A percentile compares a stretch with the other conserved stretches of the same genome.
Evolutionary conservation across 352 stramenopile species (phyloP).

Genomic region (Phytophthora melonis): DNA sequence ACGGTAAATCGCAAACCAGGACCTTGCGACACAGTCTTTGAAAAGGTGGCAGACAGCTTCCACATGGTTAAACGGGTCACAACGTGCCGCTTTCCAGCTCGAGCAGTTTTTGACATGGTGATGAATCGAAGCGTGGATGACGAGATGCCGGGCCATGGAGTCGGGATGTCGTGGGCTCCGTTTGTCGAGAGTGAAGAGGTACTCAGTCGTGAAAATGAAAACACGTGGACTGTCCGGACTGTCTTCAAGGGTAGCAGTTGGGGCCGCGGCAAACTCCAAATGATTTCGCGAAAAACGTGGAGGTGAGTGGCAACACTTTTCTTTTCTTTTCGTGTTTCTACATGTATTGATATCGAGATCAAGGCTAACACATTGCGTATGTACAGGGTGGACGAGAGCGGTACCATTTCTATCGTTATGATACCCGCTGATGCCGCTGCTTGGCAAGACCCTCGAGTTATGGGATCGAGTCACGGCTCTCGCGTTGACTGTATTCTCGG

Average conservation of each 20-base stretch:
- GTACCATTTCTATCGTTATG: constrained; percentile 71
- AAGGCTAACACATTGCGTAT: constrained; percentile 2
- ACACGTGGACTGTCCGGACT: constrained; percentile 66
- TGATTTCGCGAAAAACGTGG: constrained; percentile 75
- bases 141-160: constrained; percentile 19
- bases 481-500: constrained; percentile 76
- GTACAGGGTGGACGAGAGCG: constrained; percentile 67
- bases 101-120: constrained; percentile 79
- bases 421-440: constrained; percentile 65
- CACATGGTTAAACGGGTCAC: constrained; percentile 73
- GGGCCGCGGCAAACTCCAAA: constrained; percentile 51
- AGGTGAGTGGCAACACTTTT: constrained; percentile 46
- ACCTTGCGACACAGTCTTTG: constrained; percentile 61
- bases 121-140: constrained; percentile 48
- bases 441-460: constrained; percentile 29
- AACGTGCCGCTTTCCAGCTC: constrained; percentile 68
- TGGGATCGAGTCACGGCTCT: constrained; percentile 1
- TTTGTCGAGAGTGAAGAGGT: constrained; percentile 63
- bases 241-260: constrained; percentile 61
- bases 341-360: background rate
- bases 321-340: background rate
- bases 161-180: constrained; percentile 42
- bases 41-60: constrained; percentile 68
- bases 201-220: constrained; percentile 53
- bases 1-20: constrained; percentile 40